Base-by-base conservation (phyloP, 148 eudicot species). In the Talinum fruticosum region DNA sequence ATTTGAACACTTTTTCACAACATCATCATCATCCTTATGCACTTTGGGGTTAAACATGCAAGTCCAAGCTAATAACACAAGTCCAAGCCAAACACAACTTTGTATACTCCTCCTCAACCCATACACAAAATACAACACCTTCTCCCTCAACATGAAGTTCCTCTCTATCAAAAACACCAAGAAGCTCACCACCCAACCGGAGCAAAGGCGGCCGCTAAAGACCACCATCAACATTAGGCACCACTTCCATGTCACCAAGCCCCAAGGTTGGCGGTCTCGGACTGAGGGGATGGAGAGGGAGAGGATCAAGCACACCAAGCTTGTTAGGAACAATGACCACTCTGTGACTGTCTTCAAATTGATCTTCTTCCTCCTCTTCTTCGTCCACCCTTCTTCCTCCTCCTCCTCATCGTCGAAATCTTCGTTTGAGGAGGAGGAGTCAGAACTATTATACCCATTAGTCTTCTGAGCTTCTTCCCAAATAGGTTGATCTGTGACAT, bases 101-200 rank as follows among this genome's bases (percentile, higher is more conserved):
- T 83, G 91, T 18, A 91, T 81, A 72, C 90, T 86, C 69, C 80
- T 84, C 18, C 90, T 70, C 6, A 91, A 78, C 1, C 96, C 93
- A 71, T 89, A 89, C 19, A 88, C 93, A 37, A 89, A 91, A 70
- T 91, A 91, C 59, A 89, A 71, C 13, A 91, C 93, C 47, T 82
- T 90, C 75, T 91, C 91, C n/a, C 93, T 78, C 0, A 91, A 81
- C 84, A 89, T 82, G 82, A 85, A 91, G 80, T 87, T 91, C n/a
- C 91, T 66, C 73, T 91, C 96, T 24, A 89, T 83, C 41, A 83
- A 2, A 59, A 87, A 87, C 47, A 85, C 91, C 51, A 83, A 15
- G 35, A 91, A 33, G 0, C 77, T 35, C 83, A 91, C 83, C 7
- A 89, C 71, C 91, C 93, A 91, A 0, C 84, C 85, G 0, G 93